Base-by-base conservation (phyloP, 352 stramenopile species). In the Phytophthora constricta region DNA sequence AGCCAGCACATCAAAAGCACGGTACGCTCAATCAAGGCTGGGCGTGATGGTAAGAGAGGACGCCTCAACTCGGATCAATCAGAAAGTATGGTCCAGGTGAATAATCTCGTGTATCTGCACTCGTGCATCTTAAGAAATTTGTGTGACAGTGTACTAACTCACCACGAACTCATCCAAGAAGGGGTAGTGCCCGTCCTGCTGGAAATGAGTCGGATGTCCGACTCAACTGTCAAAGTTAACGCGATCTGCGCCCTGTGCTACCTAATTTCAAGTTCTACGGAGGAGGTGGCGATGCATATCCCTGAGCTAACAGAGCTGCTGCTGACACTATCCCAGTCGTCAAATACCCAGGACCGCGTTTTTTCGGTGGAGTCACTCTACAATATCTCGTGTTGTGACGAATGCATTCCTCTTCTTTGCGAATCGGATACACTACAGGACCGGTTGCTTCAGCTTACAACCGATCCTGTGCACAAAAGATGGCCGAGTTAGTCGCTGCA, bases 81-180 rank as follows among this genome's bases (percentile, higher is more conserved):
- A 13, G 42, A 59, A 57, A 33, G 5, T 17, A 42, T 46, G 22
- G 41, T 14, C 11, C 14, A 67, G 23, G 34, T 50, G 26, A 55
- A 71, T 41, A n/a, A 39, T 19, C 68, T 87, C 7, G 63, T 88
- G 20, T 84, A 83, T 26, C 64, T 91, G 3, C 75, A 88, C 33
- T 92, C 84, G n/a, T 91, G 80, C 31, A 75, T 94, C 23, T 39
- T 94, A 5, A 80, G 86, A 26, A 90, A 92, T 37, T 57, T 94
- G 16, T 91, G 84, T 53, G 80, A 90, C 26, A 92, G 80, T 22
- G 82, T 90, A 5, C 58, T 91, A 42, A 92, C 82, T 2, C 85
- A 91, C 56, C 86, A 92, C 54, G 80, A 92, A 23, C 68, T 94
- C 4, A 78, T 94, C 25, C 77, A 90, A 49, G 79, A 84, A 33